A percentile compares a stretch with the other conserved stretches of the same genome.
Evolutionary conservation across 225 moss, liverwort and hornwort species (phyloP).

Genomic region (Marchantia polymorpha): DNA sequence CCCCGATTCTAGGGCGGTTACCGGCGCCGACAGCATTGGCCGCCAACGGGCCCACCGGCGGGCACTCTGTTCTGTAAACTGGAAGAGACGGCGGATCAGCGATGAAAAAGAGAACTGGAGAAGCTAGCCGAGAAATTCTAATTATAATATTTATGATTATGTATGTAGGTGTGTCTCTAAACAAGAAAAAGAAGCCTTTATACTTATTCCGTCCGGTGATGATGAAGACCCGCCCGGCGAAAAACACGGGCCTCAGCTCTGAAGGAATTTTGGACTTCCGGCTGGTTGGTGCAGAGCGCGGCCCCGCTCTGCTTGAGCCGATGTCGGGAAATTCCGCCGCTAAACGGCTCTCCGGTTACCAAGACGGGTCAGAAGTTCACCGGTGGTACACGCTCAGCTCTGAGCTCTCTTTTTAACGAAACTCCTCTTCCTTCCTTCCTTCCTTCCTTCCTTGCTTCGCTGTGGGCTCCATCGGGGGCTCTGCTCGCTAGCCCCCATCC

Average conservation of each 20-base stretch:
- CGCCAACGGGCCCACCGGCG: constrained; percentile 14
- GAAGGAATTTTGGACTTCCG: constrained; percentile 3
- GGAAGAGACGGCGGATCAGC: constrained; percentile 3
- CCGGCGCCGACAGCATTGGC: constrained; percentile 19
- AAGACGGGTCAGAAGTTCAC: background rate
- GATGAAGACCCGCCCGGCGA: background rate
- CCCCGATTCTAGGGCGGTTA: constrained; percentile 8
- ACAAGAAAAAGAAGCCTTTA: background rate
- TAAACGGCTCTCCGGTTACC: background rate
- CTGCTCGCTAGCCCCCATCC: background rate
- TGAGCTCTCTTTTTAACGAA: background rate
- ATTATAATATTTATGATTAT: background rate
- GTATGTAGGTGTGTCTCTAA: background rate
- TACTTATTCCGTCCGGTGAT: background rate
- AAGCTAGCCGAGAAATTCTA: background rate
- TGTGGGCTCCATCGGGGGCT: background rate
- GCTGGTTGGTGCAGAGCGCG: background rate
- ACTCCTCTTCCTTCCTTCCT: background rate
- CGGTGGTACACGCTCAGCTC: background rate
- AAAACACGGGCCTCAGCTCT: background rate
- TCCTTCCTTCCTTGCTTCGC: background rate
- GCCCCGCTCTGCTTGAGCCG: background rate
- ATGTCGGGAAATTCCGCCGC: constrained; percentile 2
- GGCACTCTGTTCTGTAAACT: constrained; percentile 3
- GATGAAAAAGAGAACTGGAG: background rate